Evolutionary conservation across 331 rosid genomes (phyloP), one percentile per base, ranked within the genome.

Genomic region (Telfairia occidentalis): DNA sequence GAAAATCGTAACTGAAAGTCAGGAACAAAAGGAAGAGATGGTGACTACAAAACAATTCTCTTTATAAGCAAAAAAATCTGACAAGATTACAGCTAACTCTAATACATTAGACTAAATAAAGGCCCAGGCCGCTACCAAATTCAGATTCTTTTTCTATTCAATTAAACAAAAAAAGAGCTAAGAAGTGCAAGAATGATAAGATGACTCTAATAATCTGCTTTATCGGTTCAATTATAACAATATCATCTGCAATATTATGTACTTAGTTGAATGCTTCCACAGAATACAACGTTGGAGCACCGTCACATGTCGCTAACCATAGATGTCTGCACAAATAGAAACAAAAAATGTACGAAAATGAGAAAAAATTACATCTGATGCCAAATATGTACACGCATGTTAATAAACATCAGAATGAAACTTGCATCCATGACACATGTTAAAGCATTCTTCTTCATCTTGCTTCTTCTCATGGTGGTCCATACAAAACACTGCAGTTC

Each of bases 171-270:
- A 61, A 34, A 61, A 16, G 69, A 16, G 9, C 43, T 32, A 61
- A 61, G 9, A 29, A 32, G 0, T 5, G 12, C 15, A 32, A 16
- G 43, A 61, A 29, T 61, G 15, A 30, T 29, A 61, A 60, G 38
- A 60, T 28, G 30, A 42, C 67, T 60, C 67, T 60, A 60, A 30
- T 42, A 37, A 37, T 61, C 71, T 37, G 45, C 53, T 42, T 21
- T 21, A 66, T 34, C 53, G 53, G n/a, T 66, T 66, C 73, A 66
- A 28, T 66, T 64, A 10, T 35, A 35, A 48, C 71, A 70, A 82
- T 76, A 83, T 78, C 83, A 80, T 77, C 80, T 80, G 78, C 52
- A 71, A 82, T 74, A 81, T 76, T 84, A 84, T 85, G 81, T 82
- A 82, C 88, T 80, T 73, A 16, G 43, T 50, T 23, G 40, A 53